Percentiles rank a stretch among this genome's conserved stretches.
phyloP scores from a whole-genome alignment of 2,329 filamentous ascomycete species.

The Plectosphaerella cucumerina region DNA sequence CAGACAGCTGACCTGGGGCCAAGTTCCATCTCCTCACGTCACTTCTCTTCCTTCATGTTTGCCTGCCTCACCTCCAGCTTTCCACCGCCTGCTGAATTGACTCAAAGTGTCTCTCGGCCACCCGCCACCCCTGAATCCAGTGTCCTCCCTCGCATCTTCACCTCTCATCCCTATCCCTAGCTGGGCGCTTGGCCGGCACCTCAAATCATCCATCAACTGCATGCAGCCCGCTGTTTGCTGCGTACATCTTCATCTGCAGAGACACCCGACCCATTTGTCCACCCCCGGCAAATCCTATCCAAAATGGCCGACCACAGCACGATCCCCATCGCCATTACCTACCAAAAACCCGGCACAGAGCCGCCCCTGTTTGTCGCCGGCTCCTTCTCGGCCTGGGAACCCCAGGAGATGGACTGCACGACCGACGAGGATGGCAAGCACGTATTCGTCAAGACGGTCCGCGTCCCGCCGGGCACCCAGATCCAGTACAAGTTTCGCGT shows the following conservation, averaged over 20 bases:
- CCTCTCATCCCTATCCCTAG: too few relatives aligned
- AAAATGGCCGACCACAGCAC: conserved; percentile 12
- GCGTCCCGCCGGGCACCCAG: conserved; percentile 50
- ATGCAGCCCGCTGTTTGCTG: background rate
- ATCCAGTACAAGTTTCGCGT: conserved; percentile 75
- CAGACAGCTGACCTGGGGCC: too few relatives aligned
- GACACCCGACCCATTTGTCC: background rate
- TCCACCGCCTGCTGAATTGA: too few relatives aligned
- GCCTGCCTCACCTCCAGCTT: too few relatives aligned
- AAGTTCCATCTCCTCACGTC: background rate
- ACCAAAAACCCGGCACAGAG: conserved; percentile 52
- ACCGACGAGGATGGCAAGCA: conserved; percentile 48
- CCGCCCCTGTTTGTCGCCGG: conserved; percentile 70
- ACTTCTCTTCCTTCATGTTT: background rate
- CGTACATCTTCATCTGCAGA: background rate
- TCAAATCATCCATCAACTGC: background rate
- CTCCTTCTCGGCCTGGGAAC: conserved; percentile 64
- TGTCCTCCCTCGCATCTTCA: too few relatives aligned
- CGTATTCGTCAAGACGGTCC: conserved; percentile 53
- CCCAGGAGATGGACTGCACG: conserved; percentile 59
- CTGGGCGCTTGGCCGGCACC: too few relatives aligned
- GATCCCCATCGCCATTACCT: conserved; percentile 54
- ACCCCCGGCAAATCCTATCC: background rate
- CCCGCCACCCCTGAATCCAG: background rate
- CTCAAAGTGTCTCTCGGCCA: background rate